Evolutionary conservation across 768 basidiomycete genomes (phyloP).

Genomic region (Dacryopinax primogenitus): DNA sequence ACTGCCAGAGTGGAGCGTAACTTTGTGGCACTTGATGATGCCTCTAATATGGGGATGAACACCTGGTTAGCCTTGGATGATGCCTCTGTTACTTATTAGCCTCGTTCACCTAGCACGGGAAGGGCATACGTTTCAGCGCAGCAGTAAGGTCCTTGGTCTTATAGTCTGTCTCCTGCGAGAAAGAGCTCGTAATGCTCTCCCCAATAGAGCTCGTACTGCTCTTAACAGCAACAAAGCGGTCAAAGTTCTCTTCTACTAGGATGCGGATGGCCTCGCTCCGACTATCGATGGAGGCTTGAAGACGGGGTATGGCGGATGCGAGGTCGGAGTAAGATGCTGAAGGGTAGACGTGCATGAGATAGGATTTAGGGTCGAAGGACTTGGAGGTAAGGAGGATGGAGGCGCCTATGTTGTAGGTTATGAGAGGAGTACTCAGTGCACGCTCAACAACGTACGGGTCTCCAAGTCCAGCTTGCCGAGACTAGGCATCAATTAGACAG

Average conservation of each 20-base stretch:
- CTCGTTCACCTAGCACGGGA: not conserved
- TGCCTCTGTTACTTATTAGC: constrained; percentile 42
- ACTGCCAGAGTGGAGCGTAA: constrained; percentile 84
- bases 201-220: constrained; percentile 88
- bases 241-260: constrained; percentile 95
- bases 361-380: constrained; percentile 89
- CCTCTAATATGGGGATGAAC: constrained; percentile 90
- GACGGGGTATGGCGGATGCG: constrained; percentile 55
- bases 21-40: constrained; percentile 86
- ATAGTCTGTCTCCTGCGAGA: constrained; percentile 62
- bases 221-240: constrained; percentile 94
- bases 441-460: constrained; percentile 43
- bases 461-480: constrained; percentile 55
- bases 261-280: constrained; percentile 89
- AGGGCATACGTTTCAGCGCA: constrained; percentile 61
- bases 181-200: constrained; percentile 88
- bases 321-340: constrained; percentile 92
- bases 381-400: constrained; percentile 80
- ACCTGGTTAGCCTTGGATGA: constrained; percentile 88
- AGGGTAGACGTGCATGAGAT: constrained; percentile 82
- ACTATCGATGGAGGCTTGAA: constrained; percentile 70
- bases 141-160: constrained; percentile 71
- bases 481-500: constrained; percentile 34
- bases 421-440: constrained; percentile 14
- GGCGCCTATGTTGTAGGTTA: constrained; percentile 41